These are phyloP conservation scores for Lepidium campestre DNA, from an alignment of 441 rosid genomes.

Conservation along the genomic window DNA sequence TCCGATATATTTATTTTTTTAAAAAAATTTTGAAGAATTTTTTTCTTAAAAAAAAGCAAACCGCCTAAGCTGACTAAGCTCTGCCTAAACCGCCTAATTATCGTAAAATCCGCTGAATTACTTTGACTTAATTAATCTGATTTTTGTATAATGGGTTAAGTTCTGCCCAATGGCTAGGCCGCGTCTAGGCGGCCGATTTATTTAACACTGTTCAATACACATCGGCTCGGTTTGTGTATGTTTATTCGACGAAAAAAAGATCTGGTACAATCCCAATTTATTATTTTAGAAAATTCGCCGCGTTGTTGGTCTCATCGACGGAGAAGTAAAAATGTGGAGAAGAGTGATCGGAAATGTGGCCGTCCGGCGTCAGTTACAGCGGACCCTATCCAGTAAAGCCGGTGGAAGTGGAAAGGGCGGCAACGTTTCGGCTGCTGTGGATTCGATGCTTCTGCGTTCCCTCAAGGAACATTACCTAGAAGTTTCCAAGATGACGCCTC, in stretches of 20 bases:
- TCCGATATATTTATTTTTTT: too few species aligned
- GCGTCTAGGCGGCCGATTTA: too few species aligned
- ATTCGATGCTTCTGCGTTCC: conserved; percentile 78
- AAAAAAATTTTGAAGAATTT: too few species aligned
- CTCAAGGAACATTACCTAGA: conserved; percentile 84
- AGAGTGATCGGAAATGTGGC: conserved; percentile 30
- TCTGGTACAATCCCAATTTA: background rate
- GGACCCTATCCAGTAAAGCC: conserved; percentile 29
- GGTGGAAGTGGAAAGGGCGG: conserved; percentile 19
- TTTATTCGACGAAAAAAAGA: background rate
- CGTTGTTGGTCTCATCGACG: background rate
- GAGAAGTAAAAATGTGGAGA: conserved; percentile 33
- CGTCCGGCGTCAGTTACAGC: conserved; percentile 38
- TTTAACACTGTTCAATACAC: too few species aligned
- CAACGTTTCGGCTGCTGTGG: conserved; percentile 46
- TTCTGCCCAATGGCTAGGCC: too few species aligned
- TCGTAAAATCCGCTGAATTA: too few species aligned
- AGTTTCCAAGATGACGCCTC: conserved; percentile 85
- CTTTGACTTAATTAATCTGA: too few species aligned
- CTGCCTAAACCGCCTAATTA: too few species aligned
- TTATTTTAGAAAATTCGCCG: background rate
- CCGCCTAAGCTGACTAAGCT: too few species aligned
- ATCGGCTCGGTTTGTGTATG: too few species aligned
- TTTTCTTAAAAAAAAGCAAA: too few species aligned
- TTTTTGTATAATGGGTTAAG: too few species aligned